phyloP scores from a whole-genome alignment of 768 basidiomycete genomes.

The Tylopilus vinaceipallidus region DNA sequence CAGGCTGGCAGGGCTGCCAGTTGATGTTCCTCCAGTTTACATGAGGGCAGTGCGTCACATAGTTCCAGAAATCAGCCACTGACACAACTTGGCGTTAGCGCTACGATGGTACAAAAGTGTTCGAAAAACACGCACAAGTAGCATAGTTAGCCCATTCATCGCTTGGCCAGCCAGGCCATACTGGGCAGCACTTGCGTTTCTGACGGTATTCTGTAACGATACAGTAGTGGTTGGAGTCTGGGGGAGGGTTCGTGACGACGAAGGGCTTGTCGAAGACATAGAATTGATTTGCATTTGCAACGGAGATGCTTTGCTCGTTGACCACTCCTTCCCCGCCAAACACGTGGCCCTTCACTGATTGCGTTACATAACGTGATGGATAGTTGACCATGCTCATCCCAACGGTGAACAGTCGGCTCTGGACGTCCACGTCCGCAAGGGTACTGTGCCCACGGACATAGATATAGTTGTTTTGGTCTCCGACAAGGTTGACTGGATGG shows the following conservation, averaged over 20 bases:
- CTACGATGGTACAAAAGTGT: no score
- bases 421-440: slow-evolving; percentile 3
- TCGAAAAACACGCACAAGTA: not conserved
- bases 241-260: not conserved
- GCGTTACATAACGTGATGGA: not conserved
- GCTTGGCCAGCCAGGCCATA: slow-evolving; percentile 3
- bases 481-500: not conserved
- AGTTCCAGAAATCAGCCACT: slow-evolving; percentile 1
- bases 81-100: not conserved
- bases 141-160: not conserved
- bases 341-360: not conserved
- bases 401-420: not conserved
- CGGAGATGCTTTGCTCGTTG: slow-evolving; percentile 3
- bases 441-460: slow-evolving; percentile 11
- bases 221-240: slow-evolving; percentile 6
- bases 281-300: not conserved
- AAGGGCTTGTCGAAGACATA: slow-evolving; percentile 4
- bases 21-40: slow-evolving; percentile 1
- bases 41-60: not conserved
- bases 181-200: slow-evolving; percentile 4
- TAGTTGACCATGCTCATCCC: not conserved
- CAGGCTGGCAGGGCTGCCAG: slow-evolving; percentile 1
- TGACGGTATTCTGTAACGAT: slow-evolving; percentile 5
- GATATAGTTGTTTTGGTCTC: slow-evolving; percentile 2
- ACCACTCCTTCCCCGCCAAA: not conserved